Percentiles rank a stretch among this genome's conserved stretches.
Conservation (phyloP, 1,284 basidiomycete species). For the Ganoderma boninense region DNA sequence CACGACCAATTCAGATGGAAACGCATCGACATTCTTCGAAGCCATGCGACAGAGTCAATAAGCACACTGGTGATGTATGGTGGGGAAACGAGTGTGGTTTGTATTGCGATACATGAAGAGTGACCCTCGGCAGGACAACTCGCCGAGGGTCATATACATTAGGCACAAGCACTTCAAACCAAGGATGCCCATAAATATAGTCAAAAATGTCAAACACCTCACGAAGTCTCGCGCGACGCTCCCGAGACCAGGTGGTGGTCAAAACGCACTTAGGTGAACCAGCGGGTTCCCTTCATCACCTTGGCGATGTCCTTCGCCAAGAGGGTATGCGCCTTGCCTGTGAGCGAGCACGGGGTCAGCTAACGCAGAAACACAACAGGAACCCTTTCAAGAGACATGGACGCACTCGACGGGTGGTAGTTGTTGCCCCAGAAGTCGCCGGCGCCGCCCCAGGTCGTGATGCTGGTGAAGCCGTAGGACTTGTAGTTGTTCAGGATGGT, state of each 20-base stretch:
- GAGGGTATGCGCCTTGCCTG: constrained; percentile 37
- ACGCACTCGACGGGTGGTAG: constrained; percentile 26
- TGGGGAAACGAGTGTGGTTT: neutral
- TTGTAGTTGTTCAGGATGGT: constrained; percentile 57
- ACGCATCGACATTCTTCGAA: neutral
- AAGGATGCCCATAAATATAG: constrained; percentile 1
- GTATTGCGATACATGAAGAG: neutral
- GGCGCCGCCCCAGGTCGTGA: constrained; percentile 54
- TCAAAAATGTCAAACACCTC: neutral
- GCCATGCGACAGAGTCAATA: too few relatives aligned
- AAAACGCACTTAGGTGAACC: neutral
- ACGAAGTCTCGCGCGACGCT: neutral
- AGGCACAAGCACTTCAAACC: neutral
- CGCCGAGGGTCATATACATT: neutral
- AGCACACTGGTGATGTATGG: neutral
- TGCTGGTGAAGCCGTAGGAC: constrained; percentile 61
- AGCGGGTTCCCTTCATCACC: constrained; percentile 17
- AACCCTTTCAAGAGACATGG: neutral
- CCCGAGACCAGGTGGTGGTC: neutral
- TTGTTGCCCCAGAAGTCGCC: constrained; percentile 61
- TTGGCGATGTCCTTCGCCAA: constrained; percentile 35
- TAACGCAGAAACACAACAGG: neutral
- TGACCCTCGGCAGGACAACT: neutral
- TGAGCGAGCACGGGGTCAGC: neutral
- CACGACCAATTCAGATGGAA: neutral